Conservation (phyloP, 2,329 filamentous ascomycete genomes). For the Ceratocystis smalleyi region DNA sequence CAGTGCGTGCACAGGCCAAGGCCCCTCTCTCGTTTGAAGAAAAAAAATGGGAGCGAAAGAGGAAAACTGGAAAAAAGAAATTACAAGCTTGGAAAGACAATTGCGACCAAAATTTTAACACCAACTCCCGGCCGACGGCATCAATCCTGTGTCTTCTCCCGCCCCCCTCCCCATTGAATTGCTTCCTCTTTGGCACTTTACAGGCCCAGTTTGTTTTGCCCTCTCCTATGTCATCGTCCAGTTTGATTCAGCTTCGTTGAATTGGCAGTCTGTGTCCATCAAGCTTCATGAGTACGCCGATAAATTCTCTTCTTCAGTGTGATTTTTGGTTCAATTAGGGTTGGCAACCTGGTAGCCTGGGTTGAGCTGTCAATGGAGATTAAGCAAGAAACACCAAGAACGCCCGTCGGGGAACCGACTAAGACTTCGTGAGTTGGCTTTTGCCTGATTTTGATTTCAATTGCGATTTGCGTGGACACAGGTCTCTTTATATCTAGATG, state of each 20-base stretch:
- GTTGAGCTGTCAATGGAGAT: slow-evolving; percentile 18
- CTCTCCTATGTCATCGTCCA: neutral
- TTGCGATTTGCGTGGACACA: neutral
- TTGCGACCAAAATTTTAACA: neutral
- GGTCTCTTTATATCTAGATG: neutral
- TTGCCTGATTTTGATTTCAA: neutral
- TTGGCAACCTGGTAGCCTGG: neutral
- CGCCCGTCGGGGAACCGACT: slow-evolving; percentile 25
- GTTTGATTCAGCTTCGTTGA: neutral
- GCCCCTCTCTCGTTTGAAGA: neutral
- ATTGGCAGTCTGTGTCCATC: neutral
- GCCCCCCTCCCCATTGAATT: neutral
- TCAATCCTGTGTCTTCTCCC: neutral
- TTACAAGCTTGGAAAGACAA: neutral
- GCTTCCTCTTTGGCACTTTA: neutral
- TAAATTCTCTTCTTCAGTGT: neutral
- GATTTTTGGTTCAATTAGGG: neutral
- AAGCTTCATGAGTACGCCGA: neutral
- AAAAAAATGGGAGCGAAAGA: neutral
- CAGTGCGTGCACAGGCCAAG: neutral
- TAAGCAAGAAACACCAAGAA: slow-evolving; percentile 14
- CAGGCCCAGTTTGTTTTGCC: neutral
- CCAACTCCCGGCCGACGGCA: slow-evolving; percentile 1
- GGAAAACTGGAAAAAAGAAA: neutral
- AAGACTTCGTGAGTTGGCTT: slow-evolving; percentile 25